Conservation (phyloP, 148 eudicot species). For the Chenopodium formosanum region DNA sequence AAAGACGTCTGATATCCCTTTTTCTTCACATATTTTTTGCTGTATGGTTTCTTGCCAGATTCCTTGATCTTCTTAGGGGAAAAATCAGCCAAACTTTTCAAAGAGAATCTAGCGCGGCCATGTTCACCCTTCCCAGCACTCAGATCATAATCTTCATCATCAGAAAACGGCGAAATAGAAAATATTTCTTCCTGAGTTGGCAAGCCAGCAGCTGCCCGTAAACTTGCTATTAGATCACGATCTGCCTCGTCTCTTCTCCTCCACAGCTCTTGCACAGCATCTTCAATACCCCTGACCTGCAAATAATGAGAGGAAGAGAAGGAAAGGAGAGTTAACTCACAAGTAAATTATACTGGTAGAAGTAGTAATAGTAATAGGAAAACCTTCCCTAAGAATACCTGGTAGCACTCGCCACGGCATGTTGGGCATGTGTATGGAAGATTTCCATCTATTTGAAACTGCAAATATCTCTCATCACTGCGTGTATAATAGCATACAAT, state of each 20-base stretch:
- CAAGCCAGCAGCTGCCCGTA: slow-evolving; percentile 95
- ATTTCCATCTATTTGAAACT: slow-evolving; percentile 87
- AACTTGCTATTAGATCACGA: slow-evolving; percentile 68
- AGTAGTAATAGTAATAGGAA: neutral
- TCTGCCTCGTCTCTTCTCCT: slow-evolving; percentile 81
- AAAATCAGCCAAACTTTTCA: slow-evolving; percentile 63
- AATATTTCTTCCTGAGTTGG: slow-evolving; percentile 90
- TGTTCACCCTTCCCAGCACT: slow-evolving; percentile 46
- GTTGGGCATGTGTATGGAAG: slow-evolving; percentile 89
- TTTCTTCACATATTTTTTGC: slow-evolving; percentile 58
- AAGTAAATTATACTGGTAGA: neutral
- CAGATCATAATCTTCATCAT: slow-evolving; percentile 81
- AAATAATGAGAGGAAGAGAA: neutral
- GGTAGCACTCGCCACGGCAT: slow-evolving; percentile 93
- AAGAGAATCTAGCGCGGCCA: slow-evolving; percentile 66
- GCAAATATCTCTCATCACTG: slow-evolving; percentile 89
- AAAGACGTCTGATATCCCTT: slow-evolving; percentile 42
- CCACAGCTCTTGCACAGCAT: slow-evolving; percentile 97
- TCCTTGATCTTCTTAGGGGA: slow-evolving; percentile 80
- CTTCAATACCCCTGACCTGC: slow-evolving; percentile 79
- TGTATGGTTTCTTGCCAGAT: slow-evolving; percentile 52
- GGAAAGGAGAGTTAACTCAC: neutral
- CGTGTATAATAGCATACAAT: slow-evolving; percentile 14
- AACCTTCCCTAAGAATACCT: slow-evolving; percentile 42
- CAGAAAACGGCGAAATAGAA: slow-evolving; percentile 90